These are phyloP conservation scores for Cyclanthera cordifolia DNA, from an alignment of 306 rosid genomes.

Conservation along the genomic window DNA sequence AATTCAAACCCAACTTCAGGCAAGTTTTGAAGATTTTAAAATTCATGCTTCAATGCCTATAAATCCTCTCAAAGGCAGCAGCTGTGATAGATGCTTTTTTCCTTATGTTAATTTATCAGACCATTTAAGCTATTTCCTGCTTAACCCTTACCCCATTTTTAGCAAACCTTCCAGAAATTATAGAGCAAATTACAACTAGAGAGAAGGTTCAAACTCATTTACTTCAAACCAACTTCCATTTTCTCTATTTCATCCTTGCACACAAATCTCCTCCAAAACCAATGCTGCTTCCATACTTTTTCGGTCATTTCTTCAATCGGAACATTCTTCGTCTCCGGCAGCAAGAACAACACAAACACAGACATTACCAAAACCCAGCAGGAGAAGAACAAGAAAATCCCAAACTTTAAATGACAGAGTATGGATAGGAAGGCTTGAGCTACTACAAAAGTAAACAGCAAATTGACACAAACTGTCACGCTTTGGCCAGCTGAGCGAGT, in stretches of 20 bases:
- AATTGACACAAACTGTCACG: constrained; percentile 36
- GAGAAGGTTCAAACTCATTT: background rate
- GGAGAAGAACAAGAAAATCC: constrained; percentile 46
- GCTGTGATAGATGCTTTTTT: background rate
- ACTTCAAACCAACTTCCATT: background rate
- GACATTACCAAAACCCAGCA: constrained; percentile 36
- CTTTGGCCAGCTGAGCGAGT: constrained; percentile 49
- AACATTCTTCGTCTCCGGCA: constrained; percentile 45
- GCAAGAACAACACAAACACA: constrained; percentile 21
- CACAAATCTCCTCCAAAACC: constrained; percentile 44
- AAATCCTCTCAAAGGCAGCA: background rate
- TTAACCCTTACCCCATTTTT: background rate
- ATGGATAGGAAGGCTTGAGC: constrained; percentile 54
- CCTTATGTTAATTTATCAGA: background rate
- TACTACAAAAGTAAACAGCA: constrained; percentile 49
- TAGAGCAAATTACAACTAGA: background rate
- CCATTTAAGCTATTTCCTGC: background rate
- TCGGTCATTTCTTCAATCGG: constrained; percentile 55
- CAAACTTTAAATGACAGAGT: constrained; percentile 38
- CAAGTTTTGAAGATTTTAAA: background rate
- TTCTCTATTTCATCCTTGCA: background rate
- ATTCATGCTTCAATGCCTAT: background rate
- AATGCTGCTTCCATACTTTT: constrained; percentile 36
- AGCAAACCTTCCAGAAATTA: background rate
- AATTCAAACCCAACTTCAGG: background rate